Evolutionary conservation across 2,329 filamentous ascomycete species (phyloP).

Genomic region (Fusarium acutatum): DNA sequence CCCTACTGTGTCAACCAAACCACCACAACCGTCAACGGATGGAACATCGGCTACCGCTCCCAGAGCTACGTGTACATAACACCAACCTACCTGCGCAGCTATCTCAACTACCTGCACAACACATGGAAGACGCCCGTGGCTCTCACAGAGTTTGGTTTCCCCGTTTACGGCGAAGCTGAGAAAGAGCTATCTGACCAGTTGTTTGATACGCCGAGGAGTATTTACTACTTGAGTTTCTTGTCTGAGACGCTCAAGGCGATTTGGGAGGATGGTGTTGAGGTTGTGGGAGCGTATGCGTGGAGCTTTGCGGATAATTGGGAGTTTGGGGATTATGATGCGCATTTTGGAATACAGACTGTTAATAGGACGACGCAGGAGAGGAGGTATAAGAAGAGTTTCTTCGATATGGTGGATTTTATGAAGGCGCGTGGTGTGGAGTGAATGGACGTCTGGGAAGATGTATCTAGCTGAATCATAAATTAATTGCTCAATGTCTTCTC

Average conservation of each 20-base stretch:
- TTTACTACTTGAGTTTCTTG: constrained; percentile 64
- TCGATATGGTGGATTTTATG: constrained; percentile 64
- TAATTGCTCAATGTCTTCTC: too few relatives aligned
- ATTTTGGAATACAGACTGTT: constrained; percentile 66
- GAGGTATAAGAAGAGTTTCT: constrained; percentile 66
- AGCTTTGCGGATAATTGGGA: constrained; percentile 63
- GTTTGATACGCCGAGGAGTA: constrained; percentile 61
- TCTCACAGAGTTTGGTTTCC: constrained; percentile 67
- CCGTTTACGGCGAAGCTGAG: constrained; percentile 57
- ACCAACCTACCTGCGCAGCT: constrained; percentile 64
- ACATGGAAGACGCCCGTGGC: constrained; percentile 60
- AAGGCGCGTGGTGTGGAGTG: constrained; percentile 41
- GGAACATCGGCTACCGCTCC: constrained; percentile 66
- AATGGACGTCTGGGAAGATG: background rate
- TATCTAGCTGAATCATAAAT: background rate
- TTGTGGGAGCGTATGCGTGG: constrained; percentile 65
- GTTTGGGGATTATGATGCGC: constrained; percentile 55
- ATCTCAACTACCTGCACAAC: constrained; percentile 67
- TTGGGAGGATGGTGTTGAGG: constrained; percentile 63
- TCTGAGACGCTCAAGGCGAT: constrained; percentile 64
- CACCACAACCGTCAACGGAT: constrained; percentile 58
- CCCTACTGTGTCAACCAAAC: constrained; percentile 63
- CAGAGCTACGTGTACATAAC: constrained; percentile 67
- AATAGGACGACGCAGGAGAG: constrained; percentile 61
- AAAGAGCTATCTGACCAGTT: constrained; percentile 58